Evolutionary conservation across 768 basidiomycete genomes (phyloP), one percentile per base, ranked within the genome.

Genomic region (Amanita jacksonii): DNA sequence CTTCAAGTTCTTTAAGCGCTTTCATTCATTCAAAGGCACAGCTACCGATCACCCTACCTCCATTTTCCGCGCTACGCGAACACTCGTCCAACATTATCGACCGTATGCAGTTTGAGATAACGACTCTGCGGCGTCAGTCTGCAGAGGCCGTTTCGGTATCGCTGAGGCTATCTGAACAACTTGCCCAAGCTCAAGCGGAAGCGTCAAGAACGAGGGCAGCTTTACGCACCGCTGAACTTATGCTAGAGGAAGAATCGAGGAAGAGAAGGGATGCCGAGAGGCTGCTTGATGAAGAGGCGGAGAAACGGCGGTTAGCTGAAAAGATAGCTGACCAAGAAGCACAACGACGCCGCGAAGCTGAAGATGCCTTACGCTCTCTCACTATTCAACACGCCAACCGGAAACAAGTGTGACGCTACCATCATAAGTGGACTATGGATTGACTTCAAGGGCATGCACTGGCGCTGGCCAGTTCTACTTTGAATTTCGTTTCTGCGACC

Each of bases 141-240:
- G 70, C 79, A 16, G 80, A 85, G 49, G 79, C 82, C 5, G 71
- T 80, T 45, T 76, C 76, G 4, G 68, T 77, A 22, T 81, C 81
- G 2, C 60, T 78, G 42, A 68, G 75, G 46, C 67, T 88, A 49
- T 73, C 82, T 13, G 81, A 83, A 54, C 79, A 85, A 54, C 68
- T 88, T n/a, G 66, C 73, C 7, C 73, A 77, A 48, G 77, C 74
- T 7, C 76, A 83, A 49, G 64, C 74, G 28, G 83, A 85, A 50
- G 67, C 70, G 1, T 68, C 76, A 38, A 65, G 76, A 43, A 66
- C 73, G 23, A 72, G 73, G 52, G 67, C 77, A 30, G 68, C 72
- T 16, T 60, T 85, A 20, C 70, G 71, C 54, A 64, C 67, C 22
- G 62, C 73, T 16, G 80, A 86, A 55, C 65, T 64, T 30, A 64